A percentile compares a stretch with the other conserved stretches of the same genome.
phyloP scores from a whole-genome alignment of 805 yeast genomes.

The Candida pseudoglaebosa region DNA sequence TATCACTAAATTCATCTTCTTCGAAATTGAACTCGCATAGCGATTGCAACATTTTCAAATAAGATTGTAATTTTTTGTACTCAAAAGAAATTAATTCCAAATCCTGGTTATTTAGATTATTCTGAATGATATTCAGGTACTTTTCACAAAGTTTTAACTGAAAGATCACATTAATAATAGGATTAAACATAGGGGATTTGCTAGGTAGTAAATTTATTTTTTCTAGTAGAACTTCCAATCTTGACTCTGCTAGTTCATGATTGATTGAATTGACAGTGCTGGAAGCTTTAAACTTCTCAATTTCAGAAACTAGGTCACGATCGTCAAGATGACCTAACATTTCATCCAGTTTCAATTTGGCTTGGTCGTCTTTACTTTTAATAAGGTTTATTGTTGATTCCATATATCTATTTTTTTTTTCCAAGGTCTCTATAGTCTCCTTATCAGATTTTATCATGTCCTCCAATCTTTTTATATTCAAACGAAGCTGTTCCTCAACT shows the following conservation, averaged over 20 bases:
- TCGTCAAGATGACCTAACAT: background rate
- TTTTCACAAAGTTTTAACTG: background rate
- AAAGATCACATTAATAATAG: background rate
- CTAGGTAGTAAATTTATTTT: background rate
- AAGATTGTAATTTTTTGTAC: background rate
- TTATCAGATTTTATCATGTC: constrained; percentile 15
- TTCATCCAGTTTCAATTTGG: background rate
- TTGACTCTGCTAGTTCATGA: constrained; percentile 4
- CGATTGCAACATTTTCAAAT: constrained; percentile 1
- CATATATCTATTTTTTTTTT: constrained; percentile 17
- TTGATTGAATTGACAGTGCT: constrained; percentile 1
- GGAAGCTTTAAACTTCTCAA: background rate
- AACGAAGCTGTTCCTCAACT: constrained; percentile 41
- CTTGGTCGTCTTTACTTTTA: background rate
- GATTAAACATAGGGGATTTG: background rate
- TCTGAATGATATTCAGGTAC: background rate
- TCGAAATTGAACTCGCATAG: constrained; percentile 6
- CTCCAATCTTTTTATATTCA: constrained; percentile 27
- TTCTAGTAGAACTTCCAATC: constrained; percentile 2
- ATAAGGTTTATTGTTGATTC: constrained; percentile 9
- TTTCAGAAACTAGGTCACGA: background rate
- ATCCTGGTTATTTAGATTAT: background rate
- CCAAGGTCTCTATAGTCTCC: constrained; percentile 14
- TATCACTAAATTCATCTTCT: background rate
- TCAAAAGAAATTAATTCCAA: background rate